phyloP scores from a whole-genome alignment of 225 moss, liverwort and hornwort species.

The Pleurozium schreberi region DNA sequence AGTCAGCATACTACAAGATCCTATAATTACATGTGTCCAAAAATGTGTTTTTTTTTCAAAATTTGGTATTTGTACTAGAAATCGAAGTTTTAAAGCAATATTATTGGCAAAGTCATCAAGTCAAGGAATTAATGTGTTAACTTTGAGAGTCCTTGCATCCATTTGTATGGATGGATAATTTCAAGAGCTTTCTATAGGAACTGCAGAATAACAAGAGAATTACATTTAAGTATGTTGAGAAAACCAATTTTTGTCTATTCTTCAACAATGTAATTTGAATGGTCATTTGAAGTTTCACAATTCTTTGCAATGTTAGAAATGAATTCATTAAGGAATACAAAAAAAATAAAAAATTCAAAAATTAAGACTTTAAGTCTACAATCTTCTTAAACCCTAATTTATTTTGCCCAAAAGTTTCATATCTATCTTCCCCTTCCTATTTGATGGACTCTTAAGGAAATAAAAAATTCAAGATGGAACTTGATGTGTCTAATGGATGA shows the following conservation, averaged over 20 bases:
- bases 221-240: neutral
- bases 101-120: no score
- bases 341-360: no score
- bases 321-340: neutral
- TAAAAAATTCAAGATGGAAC: neutral
- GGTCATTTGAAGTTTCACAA: neutral
- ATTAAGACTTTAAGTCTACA: no score
- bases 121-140: no score
- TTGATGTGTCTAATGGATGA: neutral
- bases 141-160: fast-evolving
- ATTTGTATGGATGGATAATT: neutral
- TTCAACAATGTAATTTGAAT: no score
- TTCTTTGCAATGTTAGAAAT: neutral
- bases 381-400: neutral
- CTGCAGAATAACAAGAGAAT: neutral
- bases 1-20: no score
- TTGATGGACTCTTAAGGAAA: neutral
- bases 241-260: neutral
- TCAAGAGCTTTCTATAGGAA: neutral
- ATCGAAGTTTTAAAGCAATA: no score
- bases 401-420: neutral
- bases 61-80: no score
- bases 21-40: no score
- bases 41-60: no score
- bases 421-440: neutral